Evolutionary conservation across 345 rosid species (phyloP), one percentile per base, ranked within the genome.

Genomic region (Cardamine resedifolia): DNA sequence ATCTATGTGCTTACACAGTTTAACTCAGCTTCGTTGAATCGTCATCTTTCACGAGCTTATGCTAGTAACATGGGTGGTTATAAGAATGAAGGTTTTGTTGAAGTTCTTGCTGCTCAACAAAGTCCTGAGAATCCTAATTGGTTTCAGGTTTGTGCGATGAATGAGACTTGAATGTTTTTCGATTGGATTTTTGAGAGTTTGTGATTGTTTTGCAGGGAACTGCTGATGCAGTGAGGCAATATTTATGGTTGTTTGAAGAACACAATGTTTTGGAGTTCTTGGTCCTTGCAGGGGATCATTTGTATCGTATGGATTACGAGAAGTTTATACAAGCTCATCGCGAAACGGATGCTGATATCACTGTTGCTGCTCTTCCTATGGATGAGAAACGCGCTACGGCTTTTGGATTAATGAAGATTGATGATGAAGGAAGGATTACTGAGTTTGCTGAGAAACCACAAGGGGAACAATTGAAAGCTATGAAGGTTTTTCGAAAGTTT

Each of bases 41-140:
- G 98, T 2, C 98, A 90, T 74, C 88, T 94, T 34, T 94, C 98
- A 0, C 81, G 98, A 47, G 98, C 97, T 5, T 89, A 94, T 76
- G 96, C 97, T 0, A 94, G 96, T 78, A 90, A 94, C 85, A 86
- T 94, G 97, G 97, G 95, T 48, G 98, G 97, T 39, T 89, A 94
- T 76, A 86, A 94, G 85, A 94, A 91, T 64, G 98, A 94, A 83
- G 98, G 98, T 10, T 94, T 94, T 69, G 98, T 94, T n/a, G 98
- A 94, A 71, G 98, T 90, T 74, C 94, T 94, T 69, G 98, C 98
- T 12, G 98, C 98, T 58, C 97, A 94, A 71, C 97, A 91, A 83
- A 94, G 95, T 59, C 98, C 98, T 0, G 98, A 94, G 81, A 94
- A 94, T 49, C 97, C 98, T 2, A 94, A 94, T 57, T 94, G 97